Conservation (phyloP, 2,329 filamentous ascomycete species). For the Aspergillus eucalypticola region DNA sequence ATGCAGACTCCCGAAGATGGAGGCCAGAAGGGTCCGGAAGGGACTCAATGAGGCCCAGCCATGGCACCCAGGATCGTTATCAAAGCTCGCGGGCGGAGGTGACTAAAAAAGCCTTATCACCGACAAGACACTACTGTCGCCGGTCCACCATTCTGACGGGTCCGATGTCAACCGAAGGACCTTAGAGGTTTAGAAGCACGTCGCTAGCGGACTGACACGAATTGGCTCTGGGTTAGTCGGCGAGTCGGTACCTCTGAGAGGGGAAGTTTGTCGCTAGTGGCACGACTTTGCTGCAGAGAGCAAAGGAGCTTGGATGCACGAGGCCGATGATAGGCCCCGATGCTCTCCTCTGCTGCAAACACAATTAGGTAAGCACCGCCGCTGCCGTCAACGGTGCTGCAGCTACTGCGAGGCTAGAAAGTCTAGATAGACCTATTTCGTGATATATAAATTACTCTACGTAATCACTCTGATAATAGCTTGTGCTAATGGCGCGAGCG, state of each 20-base stretch:
- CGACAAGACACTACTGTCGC: slow-evolving; percentile 4
- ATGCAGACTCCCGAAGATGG: neutral
- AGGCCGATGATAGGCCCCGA: slow-evolving; percentile 3
- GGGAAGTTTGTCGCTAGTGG: neutral
- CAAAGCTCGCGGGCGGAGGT: slow-evolving; percentile 5
- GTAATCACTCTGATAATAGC: neutral
- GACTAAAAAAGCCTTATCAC: slow-evolving; percentile 12
- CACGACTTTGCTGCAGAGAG: neutral
- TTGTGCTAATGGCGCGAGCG: neutral
- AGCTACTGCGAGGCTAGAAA: neutral
- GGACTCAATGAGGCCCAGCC: slow-evolving; percentile 2
- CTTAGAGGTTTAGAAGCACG: neutral
- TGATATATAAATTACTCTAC: neutral
- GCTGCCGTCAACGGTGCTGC: slow-evolving; percentile 1
- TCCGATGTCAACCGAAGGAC: neutral
- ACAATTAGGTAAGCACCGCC: neutral
- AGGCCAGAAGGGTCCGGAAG: neutral
- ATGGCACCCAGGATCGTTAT: slow-evolving; percentile 2
- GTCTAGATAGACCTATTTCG: neutral
- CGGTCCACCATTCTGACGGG: slow-evolving; percentile 2
- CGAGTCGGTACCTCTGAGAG: neutral
- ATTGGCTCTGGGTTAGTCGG: neutral
- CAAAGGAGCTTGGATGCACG: neutral
- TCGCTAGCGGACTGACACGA: neutral
- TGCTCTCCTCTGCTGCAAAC: neutral